Evolutionary conservation across 306 rosid genomes (phyloP).

Genomic region (Urtica urens): DNA sequence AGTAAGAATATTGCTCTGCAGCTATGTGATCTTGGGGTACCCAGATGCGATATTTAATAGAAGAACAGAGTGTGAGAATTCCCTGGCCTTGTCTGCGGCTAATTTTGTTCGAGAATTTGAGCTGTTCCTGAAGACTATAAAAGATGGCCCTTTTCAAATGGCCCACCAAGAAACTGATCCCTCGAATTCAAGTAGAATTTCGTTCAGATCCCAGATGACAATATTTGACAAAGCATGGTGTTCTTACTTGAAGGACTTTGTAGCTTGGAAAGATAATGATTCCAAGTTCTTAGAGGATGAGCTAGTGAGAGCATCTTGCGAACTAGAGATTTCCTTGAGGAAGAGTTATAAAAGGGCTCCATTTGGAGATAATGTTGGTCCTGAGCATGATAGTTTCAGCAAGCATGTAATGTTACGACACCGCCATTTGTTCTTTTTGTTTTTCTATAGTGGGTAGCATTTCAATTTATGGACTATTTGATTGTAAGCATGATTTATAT

Average conservation of each 20-base stretch:
- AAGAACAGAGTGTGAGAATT: conserved; percentile 58
- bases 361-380: conserved; percentile 35
- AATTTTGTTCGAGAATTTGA: conserved; percentile 59
- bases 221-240: conserved; percentile 95
- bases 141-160: conserved; percentile 45
- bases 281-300: conserved; percentile 69
- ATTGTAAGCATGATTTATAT: too few relatives aligned
- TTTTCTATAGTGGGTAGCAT: too few relatives aligned
- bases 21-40: conserved; percentile 73
- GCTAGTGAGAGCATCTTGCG: conserved; percentile 83
- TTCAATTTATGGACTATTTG: too few relatives aligned
- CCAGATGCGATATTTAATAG: conserved; percentile 80
- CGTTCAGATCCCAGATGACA: conserved; percentile 77
- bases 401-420: conserved; percentile 86
- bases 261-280: conserved; percentile 85
- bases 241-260: conserved; percentile 73
- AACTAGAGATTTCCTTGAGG: conserved; percentile 80
- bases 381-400: conserved; percentile 65
- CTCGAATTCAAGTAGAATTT: conserved; percentile 24
- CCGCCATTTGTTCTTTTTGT: too few relatives aligned
- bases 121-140: conserved; percentile 44
- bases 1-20: conserved; percentile 74
- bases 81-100: conserved; percentile 62
- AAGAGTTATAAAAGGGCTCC: conserved; percentile 68
- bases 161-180: conserved; percentile 39